phyloP scores from a whole-genome alignment of 2,329 filamentous ascomycete genomes.

The Pseudomassariella vexata region DNA sequence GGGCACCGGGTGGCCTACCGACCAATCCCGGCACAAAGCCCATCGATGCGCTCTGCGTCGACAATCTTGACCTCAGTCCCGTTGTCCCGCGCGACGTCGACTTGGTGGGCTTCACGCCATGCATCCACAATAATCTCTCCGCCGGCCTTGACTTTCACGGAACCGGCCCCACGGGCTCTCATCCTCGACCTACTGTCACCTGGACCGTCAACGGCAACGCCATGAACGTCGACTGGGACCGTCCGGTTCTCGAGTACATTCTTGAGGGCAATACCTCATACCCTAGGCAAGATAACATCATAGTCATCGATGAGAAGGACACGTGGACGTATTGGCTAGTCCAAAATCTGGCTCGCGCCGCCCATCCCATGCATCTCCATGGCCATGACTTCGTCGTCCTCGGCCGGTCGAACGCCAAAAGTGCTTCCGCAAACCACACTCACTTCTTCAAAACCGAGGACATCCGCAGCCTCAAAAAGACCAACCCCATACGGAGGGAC shows the following conservation, averaged over 20 bases:
- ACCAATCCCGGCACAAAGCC: constrained; percentile 19
- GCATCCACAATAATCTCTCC: constrained; percentile 1
- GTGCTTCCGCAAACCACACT: too few relatives aligned
- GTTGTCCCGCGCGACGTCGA: constrained; percentile 21
- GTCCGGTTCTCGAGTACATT: constrained; percentile 21
- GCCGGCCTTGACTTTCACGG: constrained; percentile 1
- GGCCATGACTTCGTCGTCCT: constrained; percentile 26
- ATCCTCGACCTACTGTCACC: not conserved
- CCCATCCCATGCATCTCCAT: constrained; percentile 22
- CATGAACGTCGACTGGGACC: constrained; percentile 21
- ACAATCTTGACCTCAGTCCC: constrained; percentile 12
- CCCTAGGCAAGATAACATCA: constrained; percentile 10
- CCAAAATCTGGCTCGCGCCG: constrained; percentile 9
- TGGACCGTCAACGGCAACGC: constrained; percentile 10
- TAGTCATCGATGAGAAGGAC: constrained; percentile 11
- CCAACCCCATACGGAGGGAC: constrained; percentile 39
- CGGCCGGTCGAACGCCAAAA: constrained; percentile 8
- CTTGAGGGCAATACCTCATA: constrained; percentile 12
- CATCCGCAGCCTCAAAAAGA: constrained; percentile 19
- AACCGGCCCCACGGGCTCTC: not conserved
- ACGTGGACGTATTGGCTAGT: constrained; percentile 18
- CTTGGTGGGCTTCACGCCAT: constrained; percentile 13
- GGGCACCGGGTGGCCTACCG: constrained; percentile 21
- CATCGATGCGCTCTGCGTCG: constrained; percentile 12
- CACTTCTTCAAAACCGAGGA: constrained; percentile 6